Percentiles rank a stretch among this genome's conserved stretches.
Evolutionary conservation across 257 asterid genomes (phyloP).

Genomic region (Ocimum tenuiflorum): DNA sequence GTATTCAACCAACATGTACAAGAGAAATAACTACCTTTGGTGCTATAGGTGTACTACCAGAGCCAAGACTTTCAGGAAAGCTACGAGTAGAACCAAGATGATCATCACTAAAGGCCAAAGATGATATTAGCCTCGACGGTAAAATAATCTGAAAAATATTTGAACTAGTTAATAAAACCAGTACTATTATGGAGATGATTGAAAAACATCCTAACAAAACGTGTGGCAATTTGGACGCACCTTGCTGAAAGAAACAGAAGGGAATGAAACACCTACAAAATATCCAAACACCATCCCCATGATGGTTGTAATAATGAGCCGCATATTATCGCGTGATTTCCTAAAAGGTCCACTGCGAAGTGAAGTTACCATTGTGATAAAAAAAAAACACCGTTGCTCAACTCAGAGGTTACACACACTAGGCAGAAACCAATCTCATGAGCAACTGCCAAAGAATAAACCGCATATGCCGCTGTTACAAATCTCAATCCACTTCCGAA

Average conservation of each 20-base stretch:
- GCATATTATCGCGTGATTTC: conserved; percentile 63
- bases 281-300: conserved; percentile 93
- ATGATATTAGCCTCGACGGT: conserved; percentile 65
- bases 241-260: conserved; percentile 71
- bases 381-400: conserved; percentile 44
- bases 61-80: conserved; percentile 90
- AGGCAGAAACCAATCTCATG: conserved; percentile 47
- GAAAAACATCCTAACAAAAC: not conserved
- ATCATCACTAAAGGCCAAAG: conserved; percentile 48
- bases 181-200: conserved; percentile 4
- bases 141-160: conserved; percentile 59
- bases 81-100: conserved; percentile 42
- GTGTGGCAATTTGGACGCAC: conserved; percentile 30
- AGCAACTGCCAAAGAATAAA: conserved; percentile 34
- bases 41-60: conserved; percentile 71
- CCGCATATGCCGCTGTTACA: conserved; percentile 32
- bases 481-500: conserved; percentile 24
- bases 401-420: conserved; percentile 41
- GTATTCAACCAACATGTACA: conserved; percentile 1
- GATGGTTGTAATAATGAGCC: conserved; percentile 70
- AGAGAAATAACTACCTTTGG: conserved; percentile 62
- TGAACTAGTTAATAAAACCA: not conserved
- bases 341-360: conserved; percentile 82
- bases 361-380: conserved; percentile 63
- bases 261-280: conserved; percentile 86